Percentiles rank a stretch among this genome's conserved stretches.
Conservation (phyloP, 768 basidiomycete genomes). For the button mushroom (Agaricus bisporus) region DNA sequence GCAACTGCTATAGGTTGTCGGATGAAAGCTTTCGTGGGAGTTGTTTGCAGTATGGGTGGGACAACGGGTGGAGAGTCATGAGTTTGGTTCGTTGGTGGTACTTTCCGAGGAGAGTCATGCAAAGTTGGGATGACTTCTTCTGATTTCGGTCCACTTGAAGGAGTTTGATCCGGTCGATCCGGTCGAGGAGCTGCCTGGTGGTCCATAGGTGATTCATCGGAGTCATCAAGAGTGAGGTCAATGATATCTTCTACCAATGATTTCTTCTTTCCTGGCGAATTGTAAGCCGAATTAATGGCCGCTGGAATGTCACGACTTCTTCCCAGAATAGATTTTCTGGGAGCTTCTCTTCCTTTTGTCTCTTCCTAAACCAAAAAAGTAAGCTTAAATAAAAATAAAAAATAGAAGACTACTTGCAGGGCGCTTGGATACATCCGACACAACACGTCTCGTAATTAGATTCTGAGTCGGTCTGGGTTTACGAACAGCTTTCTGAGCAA, state of each 20-base stretch:
- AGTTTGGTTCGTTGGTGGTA: not conserved
- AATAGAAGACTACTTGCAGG: not conserved
- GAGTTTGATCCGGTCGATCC: not conserved
- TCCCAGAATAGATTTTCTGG: not conserved
- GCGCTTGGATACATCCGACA: not conserved
- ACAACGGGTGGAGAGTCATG: not conserved
- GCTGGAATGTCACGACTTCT: not conserved
- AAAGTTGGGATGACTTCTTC: not conserved
- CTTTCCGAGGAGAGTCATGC: not conserved
- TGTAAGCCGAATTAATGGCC: not conserved
- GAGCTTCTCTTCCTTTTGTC: not conserved
- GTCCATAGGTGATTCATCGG: not conserved
- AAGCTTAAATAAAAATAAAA: not conserved
- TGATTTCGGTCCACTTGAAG: not conserved
- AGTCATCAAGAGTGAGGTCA: conserved; percentile 5
- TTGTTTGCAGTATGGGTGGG: not conserved
- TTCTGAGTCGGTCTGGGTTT: not conserved
- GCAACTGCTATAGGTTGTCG: not conserved
- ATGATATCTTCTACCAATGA: conserved; percentile 1
- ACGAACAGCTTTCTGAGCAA: not conserved
- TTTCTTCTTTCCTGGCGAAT: not conserved
- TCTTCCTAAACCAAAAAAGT: not conserved
- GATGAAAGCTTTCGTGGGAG: not conserved
- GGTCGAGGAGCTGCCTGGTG: too few species aligned
- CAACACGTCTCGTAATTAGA: not conserved